phyloP scores from a whole-genome alignment of 257 asterid genomes.

The Rauvolfia tetraphylla region DNA sequence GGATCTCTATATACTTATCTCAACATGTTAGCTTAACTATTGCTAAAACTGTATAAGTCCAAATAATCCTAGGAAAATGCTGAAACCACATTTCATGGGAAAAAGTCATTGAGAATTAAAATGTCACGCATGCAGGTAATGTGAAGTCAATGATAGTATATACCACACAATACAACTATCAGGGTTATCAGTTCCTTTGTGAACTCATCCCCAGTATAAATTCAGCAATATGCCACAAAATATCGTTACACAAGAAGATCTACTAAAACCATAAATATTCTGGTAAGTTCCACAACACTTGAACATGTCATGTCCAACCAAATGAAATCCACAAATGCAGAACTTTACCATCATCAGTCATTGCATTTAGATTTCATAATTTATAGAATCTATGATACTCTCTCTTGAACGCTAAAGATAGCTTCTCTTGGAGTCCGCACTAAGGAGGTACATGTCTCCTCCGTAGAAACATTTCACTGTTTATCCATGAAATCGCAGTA shows the following conservation, averaged over 20 bases:
- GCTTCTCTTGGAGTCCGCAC: neutral
- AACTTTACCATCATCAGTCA: neutral
- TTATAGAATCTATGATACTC: neutral
- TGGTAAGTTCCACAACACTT: neutral
- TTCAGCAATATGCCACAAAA: neutral
- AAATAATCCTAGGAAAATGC: neutral
- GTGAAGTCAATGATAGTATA: neutral
- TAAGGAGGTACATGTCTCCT: neutral
- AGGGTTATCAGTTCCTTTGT: neutral
- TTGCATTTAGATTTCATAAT: neutral
- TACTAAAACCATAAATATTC: neutral
- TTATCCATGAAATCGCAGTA: neutral
- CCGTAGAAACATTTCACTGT: neutral
- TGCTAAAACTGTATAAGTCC: neutral
- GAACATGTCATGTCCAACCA: neutral
- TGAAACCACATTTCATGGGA: neutral
- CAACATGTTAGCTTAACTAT: neutral
- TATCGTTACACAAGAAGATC: neutral
- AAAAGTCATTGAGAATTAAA: neutral
- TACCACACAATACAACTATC: neutral
- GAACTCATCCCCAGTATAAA: neutral
- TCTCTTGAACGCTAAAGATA: neutral
- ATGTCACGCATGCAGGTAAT: neutral
- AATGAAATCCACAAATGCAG: neutral
- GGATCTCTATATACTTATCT: neutral